Conservation (phyloP, 768 basidiomycete species). For the Scleroderma bovista region DNA sequence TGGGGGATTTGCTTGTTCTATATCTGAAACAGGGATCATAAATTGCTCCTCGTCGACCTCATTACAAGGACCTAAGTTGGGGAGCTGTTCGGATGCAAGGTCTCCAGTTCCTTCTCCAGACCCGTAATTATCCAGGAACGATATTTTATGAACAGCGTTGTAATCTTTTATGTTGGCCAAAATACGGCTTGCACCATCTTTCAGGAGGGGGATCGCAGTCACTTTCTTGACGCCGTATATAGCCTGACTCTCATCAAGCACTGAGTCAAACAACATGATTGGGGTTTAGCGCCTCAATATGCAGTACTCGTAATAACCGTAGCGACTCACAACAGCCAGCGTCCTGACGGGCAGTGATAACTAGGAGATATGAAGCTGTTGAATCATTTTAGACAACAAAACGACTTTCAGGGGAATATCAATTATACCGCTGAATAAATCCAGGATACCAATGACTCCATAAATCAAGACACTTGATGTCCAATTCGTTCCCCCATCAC, state of each 20-base stretch:
- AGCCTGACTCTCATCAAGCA: constrained; percentile 54
- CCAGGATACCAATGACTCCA: constrained; percentile 71
- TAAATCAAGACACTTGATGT: constrained; percentile 53
- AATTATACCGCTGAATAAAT: constrained; percentile 59
- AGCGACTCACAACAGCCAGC: constrained; percentile 58
- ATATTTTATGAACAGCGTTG: constrained; percentile 38
- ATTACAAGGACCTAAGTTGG: constrained; percentile 36
- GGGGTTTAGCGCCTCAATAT: constrained; percentile 1
- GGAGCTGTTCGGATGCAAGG: constrained; percentile 4
- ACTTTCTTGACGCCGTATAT: constrained; percentile 69
- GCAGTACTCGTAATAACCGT: constrained; percentile 1
- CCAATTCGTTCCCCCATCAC: constrained; percentile 42
- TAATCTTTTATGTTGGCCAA: constrained; percentile 50
- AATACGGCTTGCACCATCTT: constrained; percentile 52
- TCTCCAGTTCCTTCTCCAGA: no score
- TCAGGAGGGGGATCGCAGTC: constrained; percentile 64
- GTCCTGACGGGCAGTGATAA: constrained; percentile 57
- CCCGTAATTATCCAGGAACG: constrained; percentile 43
- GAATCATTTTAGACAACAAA: constrained; percentile 10
- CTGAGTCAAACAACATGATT: constrained; percentile 31
- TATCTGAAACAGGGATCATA: constrained; percentile 34
- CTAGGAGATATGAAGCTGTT: constrained; percentile 70
- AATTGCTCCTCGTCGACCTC: constrained; percentile 43
- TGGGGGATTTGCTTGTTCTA: constrained; percentile 2
- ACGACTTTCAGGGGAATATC: neutral